Base-by-base conservation (phyloP, 1,284 basidiomycete genomes). In the Sphaerobolus stellatus region DNA sequence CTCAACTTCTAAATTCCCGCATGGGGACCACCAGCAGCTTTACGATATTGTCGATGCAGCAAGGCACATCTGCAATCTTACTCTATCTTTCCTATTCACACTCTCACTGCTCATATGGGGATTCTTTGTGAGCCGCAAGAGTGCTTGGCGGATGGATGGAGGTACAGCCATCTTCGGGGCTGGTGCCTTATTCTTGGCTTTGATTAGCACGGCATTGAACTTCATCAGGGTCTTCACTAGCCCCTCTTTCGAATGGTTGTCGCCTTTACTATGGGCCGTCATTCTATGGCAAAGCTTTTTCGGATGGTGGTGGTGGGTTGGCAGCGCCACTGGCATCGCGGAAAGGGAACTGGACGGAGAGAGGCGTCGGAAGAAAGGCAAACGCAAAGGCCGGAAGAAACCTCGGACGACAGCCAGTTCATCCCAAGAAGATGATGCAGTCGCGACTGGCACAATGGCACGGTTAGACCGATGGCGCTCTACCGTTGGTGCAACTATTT, bases 301-400 rank as follows among this genome's bases (percentile, higher is more conserved):
- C 27, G 92, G 91, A 0, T 96, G 92, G 90, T 95, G 93, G 93
- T 95, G 93, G 93, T 98, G 94, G 94, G 93, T 95, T 20, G 94
- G 94, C 16, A 87, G 91, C 1, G 46, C 53, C 9, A 54, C 46
- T 30, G 93, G 93, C 56, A 80, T 90, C 84, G 75, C 81, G 67
- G 76, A 84, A 16, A 72, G 78, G 16, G 82, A 84, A 61, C 75
- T 82, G 11, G 81, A 84, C 58, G 84, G 85, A 62, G 83, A 82
- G 60, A 86, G 83, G 64, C 75, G 80, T 14, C 75, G 81, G 50
- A 67, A 69, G 33, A 77, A 80, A 57, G 75, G 80, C 24, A 67
- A 71, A 44, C 65, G 74, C 51, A 66, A 65, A 33, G 65, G 69
- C 29, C 71, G 68, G 34, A 67, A 71, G 59, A 69, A 76, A 34